Evolutionary conservation across 768 basidiomycete species (phyloP).

Genomic region (Lentinula detonsa): DNA sequence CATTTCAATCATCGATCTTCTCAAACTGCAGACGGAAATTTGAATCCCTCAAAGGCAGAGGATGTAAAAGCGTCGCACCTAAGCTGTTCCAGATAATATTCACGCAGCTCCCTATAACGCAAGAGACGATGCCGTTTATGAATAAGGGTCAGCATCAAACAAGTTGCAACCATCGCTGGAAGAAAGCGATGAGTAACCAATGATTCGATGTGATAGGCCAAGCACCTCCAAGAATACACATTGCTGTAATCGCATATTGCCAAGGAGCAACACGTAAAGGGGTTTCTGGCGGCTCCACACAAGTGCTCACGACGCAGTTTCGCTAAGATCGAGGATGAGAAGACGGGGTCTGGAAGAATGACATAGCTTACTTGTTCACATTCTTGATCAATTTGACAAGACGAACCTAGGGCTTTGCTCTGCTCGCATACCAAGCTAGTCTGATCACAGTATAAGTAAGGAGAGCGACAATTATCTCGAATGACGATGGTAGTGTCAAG

Average conservation of each 20-base stretch:
- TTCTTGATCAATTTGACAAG: constrained; percentile 49
- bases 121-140: constrained; percentile 34
- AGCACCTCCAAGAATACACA: constrained; percentile 32
- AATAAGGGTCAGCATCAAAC: constrained; percentile 29
- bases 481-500: constrained; percentile 45
- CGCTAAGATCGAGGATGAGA: constrained; percentile 9
- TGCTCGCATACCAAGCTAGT: constrained; percentile 34
- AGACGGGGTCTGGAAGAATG: not conserved
- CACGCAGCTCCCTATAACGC: constrained; percentile 33
- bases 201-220: not conserved
- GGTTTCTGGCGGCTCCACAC: constrained; percentile 29
- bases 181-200: not conserved
- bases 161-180: constrained; percentile 31
- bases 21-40: not conserved
- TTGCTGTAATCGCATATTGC: constrained; percentile 34
- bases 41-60: not conserved
- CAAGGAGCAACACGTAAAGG: constrained; percentile 32
- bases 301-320: constrained; percentile 24
- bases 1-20: constrained; percentile 5
- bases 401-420: constrained; percentile 32
- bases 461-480: constrained; percentile 51
- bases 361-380: constrained; percentile 33
- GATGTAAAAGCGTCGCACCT: constrained; percentile 16
- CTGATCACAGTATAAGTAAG: constrained; percentile 50
- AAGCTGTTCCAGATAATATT: constrained; percentile 46